A percentile compares a stretch with the other conserved stretches of the same genome.
Conservation (phyloP, 2,329 filamentous ascomycete genomes). For the Chaetomiaceae sp. region DNA sequence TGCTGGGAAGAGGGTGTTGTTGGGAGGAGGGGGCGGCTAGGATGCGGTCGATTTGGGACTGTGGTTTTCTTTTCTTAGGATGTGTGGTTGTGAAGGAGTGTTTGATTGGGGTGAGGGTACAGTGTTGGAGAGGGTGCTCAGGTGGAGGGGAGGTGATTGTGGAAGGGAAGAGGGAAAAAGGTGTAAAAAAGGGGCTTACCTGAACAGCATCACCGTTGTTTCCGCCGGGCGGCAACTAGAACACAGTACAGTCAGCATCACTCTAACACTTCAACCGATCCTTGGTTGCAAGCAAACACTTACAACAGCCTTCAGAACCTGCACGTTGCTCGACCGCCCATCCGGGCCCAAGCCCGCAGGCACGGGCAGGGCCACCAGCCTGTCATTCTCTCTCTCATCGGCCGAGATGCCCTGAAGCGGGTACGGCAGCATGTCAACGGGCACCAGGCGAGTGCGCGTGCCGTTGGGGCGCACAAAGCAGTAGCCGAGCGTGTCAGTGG, state of each 20-base stretch:
- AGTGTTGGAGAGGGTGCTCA: too few relatives aligned
- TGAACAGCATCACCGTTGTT: constrained; percentile 3
- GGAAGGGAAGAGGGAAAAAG: background rate
- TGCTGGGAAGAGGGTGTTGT: background rate
- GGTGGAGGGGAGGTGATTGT: background rate
- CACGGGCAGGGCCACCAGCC: constrained; percentile 45
- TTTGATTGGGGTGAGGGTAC: background rate
- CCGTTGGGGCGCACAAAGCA: constrained; percentile 52
- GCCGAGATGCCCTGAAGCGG: constrained; percentile 41
- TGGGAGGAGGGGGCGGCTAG: constrained; percentile 31
- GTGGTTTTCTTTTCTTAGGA: background rate
- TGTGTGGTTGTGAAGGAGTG: background rate
- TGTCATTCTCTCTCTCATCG: constrained; percentile 32
- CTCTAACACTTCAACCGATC: too few relatives aligned
- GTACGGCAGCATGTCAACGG: constrained; percentile 48
- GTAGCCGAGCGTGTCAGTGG: constrained; percentile 40
- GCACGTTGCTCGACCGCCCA: constrained; percentile 36
- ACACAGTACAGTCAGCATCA: background rate
- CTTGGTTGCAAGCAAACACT: constrained; percentile 21
- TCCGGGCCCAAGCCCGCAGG: constrained; percentile 36
- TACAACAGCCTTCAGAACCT: constrained; percentile 34
- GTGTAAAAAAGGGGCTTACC: background rate
- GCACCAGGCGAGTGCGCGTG: constrained; percentile 50
- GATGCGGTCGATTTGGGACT: constrained; percentile 34
- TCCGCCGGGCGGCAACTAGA: background rate